Percentiles rank a stretch among this genome's conserved stretches.
Evolutionary conservation across 73 alveolate species (phyloP).

Genomic region (Paramecium sonneborni): DNA sequence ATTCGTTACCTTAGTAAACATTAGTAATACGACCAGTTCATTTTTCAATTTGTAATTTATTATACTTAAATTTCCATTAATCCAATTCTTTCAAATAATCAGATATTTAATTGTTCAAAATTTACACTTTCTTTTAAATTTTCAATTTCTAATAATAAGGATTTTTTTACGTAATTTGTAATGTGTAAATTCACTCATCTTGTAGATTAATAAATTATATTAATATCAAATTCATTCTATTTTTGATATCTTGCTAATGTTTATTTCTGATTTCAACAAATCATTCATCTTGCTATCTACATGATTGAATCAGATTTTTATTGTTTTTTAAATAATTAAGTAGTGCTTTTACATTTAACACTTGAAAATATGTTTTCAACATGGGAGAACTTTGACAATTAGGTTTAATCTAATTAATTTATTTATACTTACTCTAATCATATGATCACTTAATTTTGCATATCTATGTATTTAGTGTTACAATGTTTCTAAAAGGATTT

Average conservation of each 20-base stretch:
- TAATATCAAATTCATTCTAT: slow-evolving; percentile 39
- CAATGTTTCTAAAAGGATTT: neutral
- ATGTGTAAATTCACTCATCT: neutral
- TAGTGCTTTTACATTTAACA: slow-evolving; percentile 22
- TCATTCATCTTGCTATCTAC: neutral
- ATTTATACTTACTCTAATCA: slow-evolving; percentile 10
- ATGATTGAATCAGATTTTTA: neutral
- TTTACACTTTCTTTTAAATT: slow-evolving; percentile 22
- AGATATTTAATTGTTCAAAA: slow-evolving; percentile 3
- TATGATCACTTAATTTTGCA: slow-evolving; percentile 23
- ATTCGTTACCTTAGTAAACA: neutral
- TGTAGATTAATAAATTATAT: neutral
- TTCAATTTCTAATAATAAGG: neutral
- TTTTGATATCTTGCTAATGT: slow-evolving; percentile 41
- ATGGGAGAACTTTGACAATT: neutral
- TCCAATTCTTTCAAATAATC: slow-evolving; percentile 39
- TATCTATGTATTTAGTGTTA: slow-evolving; percentile 18
- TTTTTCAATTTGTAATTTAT: neutral
- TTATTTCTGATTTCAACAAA: neutral
- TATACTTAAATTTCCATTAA: slow-evolving; percentile 17
- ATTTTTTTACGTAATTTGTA: neutral
- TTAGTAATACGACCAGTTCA: neutral
- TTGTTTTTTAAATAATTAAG: neutral
- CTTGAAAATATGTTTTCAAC: neutral
- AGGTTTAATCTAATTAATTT: neutral